Base-by-base conservation (phyloP, 1,139 yeast genomes). In the Candida glucosophila region DNA sequence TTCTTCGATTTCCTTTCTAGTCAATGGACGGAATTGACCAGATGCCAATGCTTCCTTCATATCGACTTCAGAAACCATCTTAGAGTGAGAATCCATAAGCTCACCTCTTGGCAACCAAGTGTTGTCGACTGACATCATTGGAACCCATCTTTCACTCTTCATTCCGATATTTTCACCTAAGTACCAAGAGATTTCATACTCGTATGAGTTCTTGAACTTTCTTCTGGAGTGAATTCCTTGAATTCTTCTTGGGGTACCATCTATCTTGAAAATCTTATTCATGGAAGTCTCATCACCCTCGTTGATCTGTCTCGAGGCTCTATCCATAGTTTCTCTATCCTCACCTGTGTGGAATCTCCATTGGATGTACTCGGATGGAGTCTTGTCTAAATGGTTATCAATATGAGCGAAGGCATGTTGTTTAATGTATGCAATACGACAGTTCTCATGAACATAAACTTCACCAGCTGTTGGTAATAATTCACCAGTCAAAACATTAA, bases 311-410 rank as follows among this genome's bases (percentile, higher is more conserved):
- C 98, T 85, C 65, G 93, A 85, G 62, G 98, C 98, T 76, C 97
- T 85, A 75, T 90, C 98, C 97, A 90, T 90, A 68, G 98, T 90
- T 76, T 90, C 98, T 75, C 98, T 85, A 69, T 90, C 98, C 74
- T 90, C 98, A 85, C 98, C 98, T 59, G 98, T 90, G 75, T 90
- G 98, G 96, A 88, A 90, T 78, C 98, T 88, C 98, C 98, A 90
- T 76, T 90, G 98, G 50, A 90, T 90, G 73, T 90, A 90, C 74
- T 90, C 98, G 55, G 96, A 86, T 58, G 98, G 98, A 57, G 98
- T 90, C 77, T 82, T 82, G 77, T 90, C 98, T 67, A 88, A 78
- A 63, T 90, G 98, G 65, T 83, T 77, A 70, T 90, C 98, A 58
- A 90, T 86, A 67, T 90, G 98, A 41, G 97, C 96, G 60, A 90